A percentile compares a stretch with the other conserved stretches of the same genome.
Evolutionary conservation across 2,329 filamentous ascomycete genomes (phyloP).

Genomic region (Nigrospora oryzae): DNA sequence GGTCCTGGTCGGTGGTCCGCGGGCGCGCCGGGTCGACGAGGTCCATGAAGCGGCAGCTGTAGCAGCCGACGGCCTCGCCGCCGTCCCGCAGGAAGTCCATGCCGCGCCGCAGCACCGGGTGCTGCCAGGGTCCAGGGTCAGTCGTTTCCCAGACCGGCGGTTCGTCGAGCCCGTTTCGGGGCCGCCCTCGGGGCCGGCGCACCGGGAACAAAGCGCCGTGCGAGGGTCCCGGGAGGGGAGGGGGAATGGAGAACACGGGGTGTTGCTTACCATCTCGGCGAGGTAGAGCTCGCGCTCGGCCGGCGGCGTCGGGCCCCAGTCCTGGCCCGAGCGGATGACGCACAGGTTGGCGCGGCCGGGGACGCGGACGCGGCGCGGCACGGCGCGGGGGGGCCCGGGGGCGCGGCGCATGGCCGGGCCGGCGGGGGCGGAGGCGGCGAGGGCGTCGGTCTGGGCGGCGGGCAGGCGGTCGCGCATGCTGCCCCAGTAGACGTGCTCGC

Average conservation of each 20-base stretch:
- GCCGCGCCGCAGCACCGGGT: constrained; percentile 30
- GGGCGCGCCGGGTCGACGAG: constrained; percentile 20
- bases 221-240: too few relatives aligned
- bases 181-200: too few relatives aligned
- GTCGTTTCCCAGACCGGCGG: too few relatives aligned
- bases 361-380: constrained; percentile 18
- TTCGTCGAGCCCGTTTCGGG: too few relatives aligned
- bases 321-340: constrained; percentile 35
- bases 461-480: constrained; percentile 35
- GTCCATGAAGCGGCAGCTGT: constrained; percentile 33
- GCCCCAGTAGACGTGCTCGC: constrained; percentile 36
- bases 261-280: constrained; percentile 33
- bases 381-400: constrained; percentile 6
- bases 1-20: constrained; percentile 15
- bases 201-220: too few relatives aligned
- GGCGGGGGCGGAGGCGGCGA: constrained; percentile 5
- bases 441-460: constrained; percentile 24
- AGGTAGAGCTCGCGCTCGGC: constrained; percentile 33
- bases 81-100: constrained; percentile 35
- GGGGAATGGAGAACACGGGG: too few relatives aligned
- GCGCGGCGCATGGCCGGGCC: too few relatives aligned
- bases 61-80: constrained; percentile 32
- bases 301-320: constrained; percentile 30
- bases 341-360: constrained; percentile 28
- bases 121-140: too few relatives aligned